A percentile compares a stretch with the other conserved stretches of the same genome.
Conservation (phyloP, 371 early-diverging fungal species). For the Furculomyces boomerangus region DNA sequence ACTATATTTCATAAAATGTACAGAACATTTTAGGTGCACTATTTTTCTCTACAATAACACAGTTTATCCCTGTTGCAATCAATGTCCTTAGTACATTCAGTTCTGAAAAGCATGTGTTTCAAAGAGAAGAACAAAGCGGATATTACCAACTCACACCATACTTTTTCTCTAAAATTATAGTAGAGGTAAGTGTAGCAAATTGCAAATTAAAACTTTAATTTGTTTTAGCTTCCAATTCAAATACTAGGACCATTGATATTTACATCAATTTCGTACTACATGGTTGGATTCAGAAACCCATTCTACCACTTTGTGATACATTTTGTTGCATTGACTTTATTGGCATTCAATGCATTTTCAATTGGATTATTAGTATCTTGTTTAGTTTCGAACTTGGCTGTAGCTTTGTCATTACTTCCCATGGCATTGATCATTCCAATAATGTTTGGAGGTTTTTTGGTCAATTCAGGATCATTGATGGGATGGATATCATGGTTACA, state of each 20-base stretch:
- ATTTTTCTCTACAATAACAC: slow-evolving; percentile 33
- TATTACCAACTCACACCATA: slow-evolving; percentile 40
- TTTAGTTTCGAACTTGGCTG: slow-evolving; percentile 21
- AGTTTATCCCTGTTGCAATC: slow-evolving; percentile 26
- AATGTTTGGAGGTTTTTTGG: slow-evolving; percentile 36
- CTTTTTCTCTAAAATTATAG: slow-evolving; percentile 28
- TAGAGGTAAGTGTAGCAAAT: slow-evolving; percentile 15
- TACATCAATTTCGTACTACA: slow-evolving; percentile 28
- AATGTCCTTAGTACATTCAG: slow-evolving; percentile 33
- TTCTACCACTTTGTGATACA: slow-evolving; percentile 27
- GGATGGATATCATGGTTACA: slow-evolving; percentile 36
- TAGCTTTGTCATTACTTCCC: slow-evolving; percentile 28
- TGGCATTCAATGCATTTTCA: slow-evolving; percentile 23
- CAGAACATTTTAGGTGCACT: slow-evolving; percentile 38
- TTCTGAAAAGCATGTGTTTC: slow-evolving; percentile 32
- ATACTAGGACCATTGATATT: slow-evolving; percentile 26
- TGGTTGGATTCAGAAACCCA: slow-evolving; percentile 28
- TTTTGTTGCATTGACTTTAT: slow-evolving; percentile 5
- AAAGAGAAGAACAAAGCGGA: slow-evolving; percentile 35
- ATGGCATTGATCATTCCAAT: slow-evolving; percentile 24
- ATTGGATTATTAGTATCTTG: slow-evolving; percentile 33
- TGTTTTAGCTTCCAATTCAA: slow-evolving; percentile 24
- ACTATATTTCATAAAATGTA: neutral
- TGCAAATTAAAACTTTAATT: neutral
- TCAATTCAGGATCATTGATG: slow-evolving; percentile 37